phyloP scores from a whole-genome alignment of 2,329 filamentous ascomycete species.

The Epichloe glyceriae region DNA sequence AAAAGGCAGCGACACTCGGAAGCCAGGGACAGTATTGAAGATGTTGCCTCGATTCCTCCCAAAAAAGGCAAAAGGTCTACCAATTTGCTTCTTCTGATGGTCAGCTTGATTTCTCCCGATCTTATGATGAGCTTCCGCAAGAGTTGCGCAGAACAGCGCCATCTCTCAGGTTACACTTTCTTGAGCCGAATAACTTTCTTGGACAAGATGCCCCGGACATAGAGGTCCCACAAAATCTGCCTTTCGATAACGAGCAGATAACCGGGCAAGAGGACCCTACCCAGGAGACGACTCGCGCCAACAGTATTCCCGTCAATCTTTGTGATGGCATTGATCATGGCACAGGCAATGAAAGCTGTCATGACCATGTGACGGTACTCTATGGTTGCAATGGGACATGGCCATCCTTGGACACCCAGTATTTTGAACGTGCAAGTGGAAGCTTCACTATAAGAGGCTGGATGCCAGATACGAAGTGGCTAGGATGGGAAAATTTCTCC shows the following conservation, averaged over 20 bases:
- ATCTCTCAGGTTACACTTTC: conserved; percentile 1
- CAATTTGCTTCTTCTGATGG: neutral
- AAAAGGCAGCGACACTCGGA: conserved; percentile 7
- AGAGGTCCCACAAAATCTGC: neutral
- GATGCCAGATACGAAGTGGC: conserved; percentile 27
- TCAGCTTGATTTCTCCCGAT: neutral
- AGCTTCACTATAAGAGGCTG: conserved; percentile 32
- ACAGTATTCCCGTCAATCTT: neutral
- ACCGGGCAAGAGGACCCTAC: neutral
- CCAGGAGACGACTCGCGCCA: neutral
- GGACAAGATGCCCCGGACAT: conserved; percentile 1
- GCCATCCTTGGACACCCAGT: conserved; percentile 17
- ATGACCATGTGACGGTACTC: conserved; percentile 9
- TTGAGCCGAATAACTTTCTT: conserved; percentile 5
- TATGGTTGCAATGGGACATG: conserved; percentile 16
- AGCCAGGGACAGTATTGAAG: neutral
- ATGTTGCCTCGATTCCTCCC: neutral
- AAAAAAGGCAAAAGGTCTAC: neutral
- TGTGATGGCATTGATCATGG: neutral
- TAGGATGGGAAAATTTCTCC: conserved; percentile 19
- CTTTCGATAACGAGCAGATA: neutral
- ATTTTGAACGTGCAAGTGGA: conserved; percentile 23
- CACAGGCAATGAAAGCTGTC: neutral
- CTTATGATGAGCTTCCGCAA: neutral
- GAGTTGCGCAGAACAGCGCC: neutral